Conservation (phyloP, 2,329 filamentous ascomycete genomes). For the Aspergillus calidoustus region DNA sequence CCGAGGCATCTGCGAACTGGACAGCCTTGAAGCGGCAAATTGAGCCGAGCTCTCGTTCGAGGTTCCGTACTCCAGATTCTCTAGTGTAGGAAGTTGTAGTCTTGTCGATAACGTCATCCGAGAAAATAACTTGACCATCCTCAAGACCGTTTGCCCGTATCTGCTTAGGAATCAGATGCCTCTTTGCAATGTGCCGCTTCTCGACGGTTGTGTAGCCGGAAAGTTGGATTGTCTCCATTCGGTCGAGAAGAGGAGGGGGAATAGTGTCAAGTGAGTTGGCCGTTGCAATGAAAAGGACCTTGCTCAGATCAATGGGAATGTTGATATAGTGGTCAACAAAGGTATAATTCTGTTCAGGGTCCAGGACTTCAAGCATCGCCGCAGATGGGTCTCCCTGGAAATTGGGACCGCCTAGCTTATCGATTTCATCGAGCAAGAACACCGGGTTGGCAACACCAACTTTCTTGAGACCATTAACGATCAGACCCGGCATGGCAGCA, state of each 20-base stretch:
- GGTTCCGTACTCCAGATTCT: conserved; percentile 91
- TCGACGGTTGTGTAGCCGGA: conserved; percentile 96
- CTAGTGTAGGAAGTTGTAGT: conserved; percentile 97
- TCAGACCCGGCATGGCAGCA: conserved; percentile 95
- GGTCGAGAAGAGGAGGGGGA: conserved; percentile 87
- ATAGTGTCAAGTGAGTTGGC: conserved; percentile 96
- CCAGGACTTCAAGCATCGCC: conserved; percentile 96
- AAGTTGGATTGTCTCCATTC: conserved; percentile 94
- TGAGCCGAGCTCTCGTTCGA: conserved; percentile 92
- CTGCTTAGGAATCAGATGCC: conserved; percentile 96
- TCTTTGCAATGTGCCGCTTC: conserved; percentile 91
- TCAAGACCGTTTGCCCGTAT: conserved; percentile 85
- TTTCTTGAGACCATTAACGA: conserved; percentile 93
- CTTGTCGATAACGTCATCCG: conserved; percentile 85
- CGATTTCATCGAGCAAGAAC: conserved; percentile 94
- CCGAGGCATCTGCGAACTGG: conserved; percentile 88
- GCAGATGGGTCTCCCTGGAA: conserved; percentile 95
- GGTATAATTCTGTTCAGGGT: conserved; percentile 93
- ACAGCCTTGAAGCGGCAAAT: conserved; percentile 96
- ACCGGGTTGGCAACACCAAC: conserved; percentile 95
- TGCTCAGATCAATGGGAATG: conserved; percentile 92
- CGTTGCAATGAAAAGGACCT: conserved; percentile 96
- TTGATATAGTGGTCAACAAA: conserved; percentile 97
- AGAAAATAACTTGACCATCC: conserved; percentile 74
- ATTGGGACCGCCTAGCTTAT: conserved; percentile 90